Conservation (phyloP, 2,329 filamentous ascomycete species). For the Amesomyces nigricolor region DNA sequence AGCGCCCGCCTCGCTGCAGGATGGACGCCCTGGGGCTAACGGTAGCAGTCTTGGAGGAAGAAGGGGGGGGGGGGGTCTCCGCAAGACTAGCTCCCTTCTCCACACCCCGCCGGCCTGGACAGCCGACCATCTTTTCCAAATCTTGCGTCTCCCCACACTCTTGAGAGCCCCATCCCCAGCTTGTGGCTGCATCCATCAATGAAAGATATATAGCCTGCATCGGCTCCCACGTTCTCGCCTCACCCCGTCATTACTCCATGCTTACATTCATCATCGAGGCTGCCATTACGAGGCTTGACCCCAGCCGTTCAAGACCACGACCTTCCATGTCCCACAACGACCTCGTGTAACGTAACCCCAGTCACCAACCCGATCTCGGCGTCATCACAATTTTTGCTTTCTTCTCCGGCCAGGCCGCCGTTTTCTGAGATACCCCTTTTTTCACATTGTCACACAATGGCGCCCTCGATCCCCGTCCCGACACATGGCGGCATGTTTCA, state of each 20-base stretch:
- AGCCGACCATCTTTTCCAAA: conserved; percentile 23
- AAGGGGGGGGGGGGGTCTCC: background rate
- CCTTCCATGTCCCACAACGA: conserved; percentile 14
- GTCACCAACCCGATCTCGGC: background rate
- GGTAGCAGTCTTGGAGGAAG: background rate
- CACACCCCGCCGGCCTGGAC: conserved; percentile 24
- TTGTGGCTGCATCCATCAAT: conserved; percentile 25
- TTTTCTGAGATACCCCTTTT: conserved; percentile 19
- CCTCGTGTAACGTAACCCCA: conserved; percentile 3
- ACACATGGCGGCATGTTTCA: conserved; percentile 49
- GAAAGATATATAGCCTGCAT: conserved; percentile 38
- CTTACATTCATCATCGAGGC: conserved; percentile 18
- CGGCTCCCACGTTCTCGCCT: conserved; percentile 31
- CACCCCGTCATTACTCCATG: conserved; percentile 20
- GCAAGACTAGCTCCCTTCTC: conserved; percentile 21
- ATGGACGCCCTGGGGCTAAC: background rate
- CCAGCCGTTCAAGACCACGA: conserved; percentile 11
- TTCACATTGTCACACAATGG: conserved; percentile 31
- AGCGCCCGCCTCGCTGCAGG: conserved; percentile 8
- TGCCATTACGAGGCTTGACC: conserved; percentile 13
- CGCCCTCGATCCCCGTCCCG: conserved; percentile 43
- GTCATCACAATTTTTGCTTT: conserved; percentile 17
- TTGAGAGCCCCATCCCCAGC: conserved; percentile 31
- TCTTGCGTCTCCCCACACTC: conserved; percentile 32
- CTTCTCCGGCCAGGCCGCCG: conserved; percentile 10